These are phyloP conservation scores for Lasiodiplodia sp. DNA, from an alignment of 2,329 filamentous ascomycete genomes.

Conservation along the genomic window DNA sequence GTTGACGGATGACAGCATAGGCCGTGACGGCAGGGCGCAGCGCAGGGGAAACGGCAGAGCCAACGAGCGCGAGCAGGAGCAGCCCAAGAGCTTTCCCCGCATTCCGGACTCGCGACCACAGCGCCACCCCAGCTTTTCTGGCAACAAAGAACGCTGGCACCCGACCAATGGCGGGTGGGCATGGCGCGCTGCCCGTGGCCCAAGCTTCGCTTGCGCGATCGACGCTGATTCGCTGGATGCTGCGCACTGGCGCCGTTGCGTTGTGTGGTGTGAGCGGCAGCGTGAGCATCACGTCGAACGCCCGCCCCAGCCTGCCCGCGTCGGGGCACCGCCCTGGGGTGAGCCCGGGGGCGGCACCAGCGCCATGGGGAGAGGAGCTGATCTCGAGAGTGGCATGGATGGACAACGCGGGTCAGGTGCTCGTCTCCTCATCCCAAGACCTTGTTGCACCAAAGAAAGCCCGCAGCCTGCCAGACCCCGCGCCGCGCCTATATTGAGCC, in stretches of 20 bases:
- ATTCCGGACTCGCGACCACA: conserved; percentile 12
- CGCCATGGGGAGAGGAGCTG: conserved; percentile 1
- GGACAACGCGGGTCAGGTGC: conserved; percentile 22
- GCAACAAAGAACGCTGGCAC: conserved; percentile 1
- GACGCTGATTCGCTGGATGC: conserved; percentile 16
- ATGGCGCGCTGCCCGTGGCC: conserved; percentile 13
- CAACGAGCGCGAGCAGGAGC: background rate
- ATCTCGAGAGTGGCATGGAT: conserved; percentile 15
- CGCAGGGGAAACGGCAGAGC: background rate
- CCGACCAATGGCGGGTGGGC: conserved; percentile 11
- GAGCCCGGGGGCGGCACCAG: conserved; percentile 11
- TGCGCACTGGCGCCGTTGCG: conserved; percentile 19
- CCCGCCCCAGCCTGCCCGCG: background rate
- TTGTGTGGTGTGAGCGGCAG: conserved; percentile 28
- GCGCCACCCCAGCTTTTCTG: conserved; percentile 23
- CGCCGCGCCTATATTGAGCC: conserved; percentile 28
- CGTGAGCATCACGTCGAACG: conserved; percentile 27
- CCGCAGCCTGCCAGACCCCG: conserved; percentile 28
- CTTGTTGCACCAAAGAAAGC: conserved; percentile 30
- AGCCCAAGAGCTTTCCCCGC: conserved; percentile 27
- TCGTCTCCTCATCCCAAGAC: conserved; percentile 30
- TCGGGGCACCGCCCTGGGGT: conserved; percentile 14
- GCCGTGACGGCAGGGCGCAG: conserved; percentile 18
- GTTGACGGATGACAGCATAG: background rate
- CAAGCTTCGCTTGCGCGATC: conserved; percentile 12